phyloP scores from a whole-genome alignment of 805 yeast genomes.

The Wickerhamomyces canadensis region DNA sequence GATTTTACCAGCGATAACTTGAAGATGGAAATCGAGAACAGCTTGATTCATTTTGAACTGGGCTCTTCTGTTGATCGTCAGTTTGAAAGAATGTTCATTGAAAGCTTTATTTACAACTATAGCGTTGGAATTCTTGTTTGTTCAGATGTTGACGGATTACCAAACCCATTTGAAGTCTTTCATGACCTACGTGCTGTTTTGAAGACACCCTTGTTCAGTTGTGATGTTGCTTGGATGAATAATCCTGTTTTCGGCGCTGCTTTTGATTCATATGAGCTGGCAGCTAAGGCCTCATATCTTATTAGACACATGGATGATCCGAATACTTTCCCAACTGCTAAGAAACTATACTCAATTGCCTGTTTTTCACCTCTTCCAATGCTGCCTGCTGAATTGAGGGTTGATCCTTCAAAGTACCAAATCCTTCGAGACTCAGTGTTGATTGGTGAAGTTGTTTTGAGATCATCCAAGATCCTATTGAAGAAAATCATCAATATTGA shows the following conservation, averaged over 20 bases:
- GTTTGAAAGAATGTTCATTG: constrained; percentile 33
- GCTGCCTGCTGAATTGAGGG: constrained; percentile 14
- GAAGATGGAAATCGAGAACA: constrained; percentile 19
- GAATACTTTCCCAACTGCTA: constrained; percentile 6
- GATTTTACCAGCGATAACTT: constrained; percentile 22
- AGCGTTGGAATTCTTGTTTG: constrained; percentile 34
- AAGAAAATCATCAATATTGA: constrained; percentile 10
- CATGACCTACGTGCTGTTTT: constrained; percentile 27
- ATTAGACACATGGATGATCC: constrained; percentile 10
- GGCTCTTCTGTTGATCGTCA: constrained; percentile 7
- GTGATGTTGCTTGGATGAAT: constrained; percentile 38
- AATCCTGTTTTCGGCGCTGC: constrained; percentile 37
- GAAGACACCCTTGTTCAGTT: constrained; percentile 30
- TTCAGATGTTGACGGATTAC: constrained; percentile 27
- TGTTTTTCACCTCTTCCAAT: constrained; percentile 14
- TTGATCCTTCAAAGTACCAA: constrained; percentile 7
- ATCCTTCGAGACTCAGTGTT: constrained; percentile 14
- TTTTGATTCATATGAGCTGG: constrained; percentile 28
- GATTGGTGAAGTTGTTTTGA: constrained; percentile 16
- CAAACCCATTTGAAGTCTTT: constrained; percentile 38
- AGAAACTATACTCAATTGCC: constrained; percentile 14
- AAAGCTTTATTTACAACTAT: constrained; percentile 39
- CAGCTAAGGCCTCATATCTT: constrained; percentile 32
- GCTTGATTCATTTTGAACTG: constrained; percentile 6
- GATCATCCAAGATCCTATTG: constrained; percentile 14